A percentile compares a stretch with the other conserved stretches of the same genome.
phyloP scores from a whole-genome alignment of 2,329 filamentous ascomycete species.

The Rhynchosporium secalis region DNA sequence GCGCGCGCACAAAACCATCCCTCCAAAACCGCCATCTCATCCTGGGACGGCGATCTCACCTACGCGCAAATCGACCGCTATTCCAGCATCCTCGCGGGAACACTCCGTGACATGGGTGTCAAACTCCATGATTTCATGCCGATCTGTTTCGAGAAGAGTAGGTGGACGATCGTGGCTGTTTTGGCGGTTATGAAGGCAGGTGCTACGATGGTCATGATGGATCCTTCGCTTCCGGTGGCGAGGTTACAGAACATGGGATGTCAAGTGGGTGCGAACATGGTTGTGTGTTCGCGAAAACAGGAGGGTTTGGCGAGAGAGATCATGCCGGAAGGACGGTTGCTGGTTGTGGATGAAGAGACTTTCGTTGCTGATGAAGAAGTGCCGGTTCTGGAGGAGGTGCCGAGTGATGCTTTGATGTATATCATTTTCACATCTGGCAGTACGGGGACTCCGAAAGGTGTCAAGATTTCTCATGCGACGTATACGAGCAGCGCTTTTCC shows the following conservation, averaged over 20 bases:
- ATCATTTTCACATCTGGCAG: constrained; percentile 40
- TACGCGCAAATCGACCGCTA: constrained; percentile 33
- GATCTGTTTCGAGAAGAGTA: constrained; percentile 40
- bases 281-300: constrained; percentile 13
- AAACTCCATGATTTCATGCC: constrained; percentile 28
- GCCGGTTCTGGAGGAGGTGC: background rate
- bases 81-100: constrained; percentile 28
- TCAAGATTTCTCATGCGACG: constrained; percentile 32
- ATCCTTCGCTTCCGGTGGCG: constrained; percentile 35
- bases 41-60: constrained; percentile 38
- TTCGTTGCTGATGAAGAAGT: constrained; percentile 4
- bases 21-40: constrained; percentile 40
- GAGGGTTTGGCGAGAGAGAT: background rate
- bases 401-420: constrained; percentile 19
- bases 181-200: constrained; percentile 39
- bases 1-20: constrained; percentile 41
- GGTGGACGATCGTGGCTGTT: constrained; percentile 36
- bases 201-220: constrained; percentile 38
- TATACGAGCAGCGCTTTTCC: constrained; percentile 19
- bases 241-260: constrained; percentile 29
- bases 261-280: constrained; percentile 8
- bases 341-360: constrained; percentile 7
- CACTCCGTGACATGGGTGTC: constrained; percentile 26
- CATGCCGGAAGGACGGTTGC: background rate
- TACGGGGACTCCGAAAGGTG: constrained; percentile 34